Evolutionary conservation across 2,329 filamentous ascomycete genomes (phyloP), one percentile per base, ranked within the genome.

Genomic region (Apiospora koreana): DNA sequence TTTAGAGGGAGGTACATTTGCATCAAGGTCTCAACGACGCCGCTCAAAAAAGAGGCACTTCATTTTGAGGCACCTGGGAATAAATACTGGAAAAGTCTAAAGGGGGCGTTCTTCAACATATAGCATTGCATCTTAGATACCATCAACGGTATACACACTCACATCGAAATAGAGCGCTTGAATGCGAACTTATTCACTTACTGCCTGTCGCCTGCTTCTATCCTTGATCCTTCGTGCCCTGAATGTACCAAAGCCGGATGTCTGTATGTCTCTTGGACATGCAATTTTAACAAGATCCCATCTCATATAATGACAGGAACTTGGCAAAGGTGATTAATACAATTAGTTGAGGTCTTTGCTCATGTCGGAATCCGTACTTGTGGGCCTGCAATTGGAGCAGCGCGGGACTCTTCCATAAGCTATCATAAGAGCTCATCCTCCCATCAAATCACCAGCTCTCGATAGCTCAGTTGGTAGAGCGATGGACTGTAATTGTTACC

Each of bases 391-490:
- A 7, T 28, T 9, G 25, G 25, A 2, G 8, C n/a, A 18, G n/a
- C 8, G 25, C 5, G 14, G 25, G 14, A 6, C 14, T 5, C 3
- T 10, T 31, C 2, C 21, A 62, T 62, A 62, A 2, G 0, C 9
- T 6, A 0, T 3, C 18, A 23, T n/a, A 62, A n/a, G 8, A 21
- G 8, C 28, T 0, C 2, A 9, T 14, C 12, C 25, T 21, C 6
- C 10, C 8, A 58, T 21, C 28, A 21, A 58, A 35, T 28, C 28
- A 67, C 7, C 43, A 31, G n/a, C 66, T 68, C 66, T 50, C 23
- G 43, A 48, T 68, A 68, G 66, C 66, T 68, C 66, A 68, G 66
- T 68, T 68, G 66, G 66, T 25, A 68, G 66, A 68, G 66, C 66
- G 66, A 46, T 50, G 66, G 66, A 68, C 66, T 68, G 66, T 68